Evolutionary conservation across 2,329 filamentous ascomycete species (phyloP), one percentile per base, ranked within the genome.

Genomic region (Penicillium polonicum): DNA sequence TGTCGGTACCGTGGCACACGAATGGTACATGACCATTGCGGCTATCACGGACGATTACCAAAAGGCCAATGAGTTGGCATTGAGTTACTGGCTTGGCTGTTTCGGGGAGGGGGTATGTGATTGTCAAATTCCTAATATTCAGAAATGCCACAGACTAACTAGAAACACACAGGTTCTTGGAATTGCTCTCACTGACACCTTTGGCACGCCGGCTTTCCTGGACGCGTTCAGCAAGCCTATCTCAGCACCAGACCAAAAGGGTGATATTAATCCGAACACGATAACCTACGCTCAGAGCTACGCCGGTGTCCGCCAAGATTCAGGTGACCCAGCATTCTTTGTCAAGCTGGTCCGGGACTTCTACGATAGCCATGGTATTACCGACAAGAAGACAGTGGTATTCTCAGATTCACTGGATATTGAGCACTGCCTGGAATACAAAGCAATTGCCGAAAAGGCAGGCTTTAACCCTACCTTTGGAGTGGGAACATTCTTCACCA

Each of bases 11-110:
- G 87, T 91, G 2, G 94, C 94, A 0, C 94, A 99, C 71, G 94
- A 99, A 77, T 99, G 94, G 94, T 97, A 97, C 80, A 99, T 99
- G 94, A 92, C 91, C 42, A 93, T 96, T 61, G 94, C 94, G 0
- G 92, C 94, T 39, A 91, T 97, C 66, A 90, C 88, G 5, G 83
- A 91, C 61, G 85, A 97, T 75, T 99, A 99, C 72, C 83, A 86
- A 65, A 82, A 84, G 60, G 92, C 94, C 3, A 96, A 92, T 38
- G 91, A 96, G 73, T 83, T 88, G 62, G 92, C 91, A 0, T 79
- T 99, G 65, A 82, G 86, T 57, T 91, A 95, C 72, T 99, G 94
- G 94, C 85, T 96, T 35, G 87, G 88, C 52, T 96, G 90, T 60
- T 99, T 97, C 71, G 94, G 94, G 4, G 86, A 89, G 70, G 90